Evolutionary conservation across 31 red algal species (phyloP), one percentile per base, ranked within the genome.

Genomic region (Asparagopsis taxiformis): DNA sequence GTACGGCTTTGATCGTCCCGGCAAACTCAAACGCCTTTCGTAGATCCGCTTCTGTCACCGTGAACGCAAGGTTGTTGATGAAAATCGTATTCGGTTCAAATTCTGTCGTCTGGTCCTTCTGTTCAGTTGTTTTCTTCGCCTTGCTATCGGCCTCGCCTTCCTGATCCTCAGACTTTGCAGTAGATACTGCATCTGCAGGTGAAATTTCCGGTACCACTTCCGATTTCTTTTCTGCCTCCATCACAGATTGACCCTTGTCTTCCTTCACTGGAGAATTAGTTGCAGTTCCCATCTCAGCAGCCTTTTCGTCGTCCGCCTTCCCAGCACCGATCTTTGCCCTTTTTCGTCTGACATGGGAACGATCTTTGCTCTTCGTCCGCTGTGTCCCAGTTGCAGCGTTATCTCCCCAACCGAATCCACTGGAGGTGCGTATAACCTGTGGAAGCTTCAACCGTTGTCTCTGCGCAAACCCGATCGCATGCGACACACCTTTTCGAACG

Each of bases 51-150:
- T 82, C 88, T 8, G 71, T 78, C 2, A 72, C 63, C 44, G 61
- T 70, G 39, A 77, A 91, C 39, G 76, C 60, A 32, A 91, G 48
- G 30, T 91, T 91, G 25, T 69, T 77, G 29, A 91, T 51, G 53
- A 76, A 91, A 32, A 91, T 32, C 10, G 88, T 91, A 30, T 65
- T 52, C 31, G 88, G 88, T 54, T 91, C 88, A 31, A 65, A 56
- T 20, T 41, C 70, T n/a, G 5, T 7, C 0, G n/a, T 59, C 32
- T 60, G 19, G 9, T 20, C 32, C 26, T 23, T 28, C 0, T 68
- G 6, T 0, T 68, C 63, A 35, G 38, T 25, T 15, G 10, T 46
- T 35, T 19, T 68, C 34, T 11, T 68, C 9, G 19, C 63, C 37
- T 26, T 50, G 33, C 21, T 35, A 6, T 46, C 63, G n/a, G 33